Percentiles rank a stretch among this genome's conserved stretches.
phyloP scores from a whole-genome alignment of 169 alveolate genomes.

The Cryptosporidium muris region DNA sequence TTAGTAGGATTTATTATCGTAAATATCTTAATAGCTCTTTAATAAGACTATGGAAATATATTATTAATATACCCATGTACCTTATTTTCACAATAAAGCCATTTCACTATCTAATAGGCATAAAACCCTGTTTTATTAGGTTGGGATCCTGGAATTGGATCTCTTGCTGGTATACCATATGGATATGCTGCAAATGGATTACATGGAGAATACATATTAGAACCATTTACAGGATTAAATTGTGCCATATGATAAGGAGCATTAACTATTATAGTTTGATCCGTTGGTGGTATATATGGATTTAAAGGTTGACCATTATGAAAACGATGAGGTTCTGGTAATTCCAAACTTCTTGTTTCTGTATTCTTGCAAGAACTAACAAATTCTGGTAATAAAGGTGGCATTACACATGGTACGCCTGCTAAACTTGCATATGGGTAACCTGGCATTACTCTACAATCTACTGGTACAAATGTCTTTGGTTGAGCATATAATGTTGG shows the following conservation, averaged over 20 bases:
- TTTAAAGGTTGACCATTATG: conserved; percentile 70
- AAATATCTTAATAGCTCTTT: too few species aligned
- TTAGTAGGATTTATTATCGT: too few species aligned
- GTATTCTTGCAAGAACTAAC: conserved; percentile 19
- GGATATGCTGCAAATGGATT: conserved; percentile 70
- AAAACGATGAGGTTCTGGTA: conserved; percentile 70
- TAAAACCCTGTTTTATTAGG: conserved; percentile 70
- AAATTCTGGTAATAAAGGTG: conserved; percentile 60
- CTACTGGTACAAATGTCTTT: conserved; percentile 66
- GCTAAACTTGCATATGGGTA: conserved; percentile 69
- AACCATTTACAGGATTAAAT: conserved; percentile 67
- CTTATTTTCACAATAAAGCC: not conserved
- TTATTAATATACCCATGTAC: not conserved
- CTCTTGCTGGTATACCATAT: conserved; percentile 69
- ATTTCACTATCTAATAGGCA: conserved; percentile 22
- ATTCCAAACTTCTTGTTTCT: not conserved
- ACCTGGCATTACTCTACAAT: conserved; percentile 72
- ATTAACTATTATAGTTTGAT: conserved; percentile 63
- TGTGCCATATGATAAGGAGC: conserved; percentile 71
- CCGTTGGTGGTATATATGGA: conserved; percentile 69
- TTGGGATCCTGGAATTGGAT: conserved; percentile 65
- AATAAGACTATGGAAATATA: too few species aligned
- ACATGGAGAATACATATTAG: conserved; percentile 69
- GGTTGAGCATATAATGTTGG: conserved; percentile 71
- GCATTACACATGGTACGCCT: conserved; percentile 72